Evolutionary conservation across 805 yeast species (phyloP), one percentile per base, ranked within the genome.

Genomic region (Pichia pseudocactophila): DNA sequence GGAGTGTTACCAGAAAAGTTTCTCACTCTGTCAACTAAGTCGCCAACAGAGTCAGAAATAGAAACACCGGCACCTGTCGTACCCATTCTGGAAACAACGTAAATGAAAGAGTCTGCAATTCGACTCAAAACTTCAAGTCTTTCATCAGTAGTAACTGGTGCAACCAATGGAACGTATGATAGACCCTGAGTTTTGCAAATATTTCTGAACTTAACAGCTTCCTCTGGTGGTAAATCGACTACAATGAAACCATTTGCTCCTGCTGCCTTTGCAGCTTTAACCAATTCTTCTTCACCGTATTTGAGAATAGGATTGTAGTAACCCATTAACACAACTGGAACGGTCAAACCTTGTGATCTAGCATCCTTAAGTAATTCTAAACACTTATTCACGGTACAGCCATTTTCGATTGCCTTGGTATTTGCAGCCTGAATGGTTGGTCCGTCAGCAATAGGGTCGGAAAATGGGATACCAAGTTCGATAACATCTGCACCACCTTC

Each of bases 381-480:
- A 50, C 87, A 79, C 55, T 71, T 69, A 7, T 67, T 59, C 49
- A 87, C 78, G 26, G 87, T 81, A 46, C 88, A 76, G 12, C 95
- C 95, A 55, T 92, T 90, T 20, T 75, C 71, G 49, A 92, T 71
- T 16, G 98, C 92, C n/a, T 66, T 69, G 17, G 75, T 76, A 66
- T 89, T 89, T 31, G 97, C 87, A 28, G 69, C 78, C 67, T 92
- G 98, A 56, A 92, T 92, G 15, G 95, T 86, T 32, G 97, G 95
- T 37, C 99, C 99, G 63, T 92, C 99, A 28, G 97, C 99, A 61
- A 92, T 88, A 31, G 99, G 98, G 61, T 92, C 99, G 18, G 96
- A 82, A 62, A 92, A 92, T 37, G 99, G 99, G 60, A 92, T 67
- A 48, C 99, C 98, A 37, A 92, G 67, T 66, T 92, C 99, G 52